Evolutionary conservation across 2,329 filamentous ascomycete genomes (phyloP).

Genomic region (Helicocarpus griseus): DNA sequence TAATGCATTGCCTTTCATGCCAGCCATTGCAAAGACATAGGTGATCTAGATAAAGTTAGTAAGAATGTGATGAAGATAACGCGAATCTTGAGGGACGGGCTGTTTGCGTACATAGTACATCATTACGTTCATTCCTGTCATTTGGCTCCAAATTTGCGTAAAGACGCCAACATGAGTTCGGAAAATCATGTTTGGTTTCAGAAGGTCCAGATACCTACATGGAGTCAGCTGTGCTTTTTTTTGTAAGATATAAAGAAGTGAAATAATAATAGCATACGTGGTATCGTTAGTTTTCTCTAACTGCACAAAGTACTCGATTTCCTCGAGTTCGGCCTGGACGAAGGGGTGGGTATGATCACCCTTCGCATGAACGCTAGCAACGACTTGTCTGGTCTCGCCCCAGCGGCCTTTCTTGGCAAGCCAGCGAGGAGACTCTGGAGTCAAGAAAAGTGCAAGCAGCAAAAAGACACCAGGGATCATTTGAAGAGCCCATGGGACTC

Average conservation of each 20-base stretch:
- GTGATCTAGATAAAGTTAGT: slow-evolving; percentile 11
- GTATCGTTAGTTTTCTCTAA: slow-evolving; percentile 36
- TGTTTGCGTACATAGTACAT: slow-evolving; percentile 52
- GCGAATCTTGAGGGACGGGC: neutral
- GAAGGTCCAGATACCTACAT: slow-evolving; percentile 58
- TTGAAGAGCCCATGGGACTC: slow-evolving; percentile 55
- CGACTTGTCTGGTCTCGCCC: slow-evolving; percentile 20
- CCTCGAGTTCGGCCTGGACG: slow-evolving; percentile 44
- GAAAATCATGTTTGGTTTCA: slow-evolving; percentile 62
- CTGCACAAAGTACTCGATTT: slow-evolving; percentile 27
- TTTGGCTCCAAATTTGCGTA: slow-evolving; percentile 49
- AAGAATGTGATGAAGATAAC: neutral
- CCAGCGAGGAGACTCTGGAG: slow-evolving; percentile 43
- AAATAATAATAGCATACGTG: slow-evolving; percentile 39
- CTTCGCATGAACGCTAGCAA: slow-evolving; percentile 49
- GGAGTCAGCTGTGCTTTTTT: slow-evolving; percentile 49
- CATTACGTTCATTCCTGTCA: slow-evolving; percentile 49
- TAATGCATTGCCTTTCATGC: slow-evolving; percentile 26
- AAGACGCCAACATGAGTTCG: slow-evolving; percentile 50
- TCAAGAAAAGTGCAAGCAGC: slow-evolving; percentile 45
- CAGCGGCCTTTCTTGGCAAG: slow-evolving; percentile 31
- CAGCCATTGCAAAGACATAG: slow-evolving; percentile 7
- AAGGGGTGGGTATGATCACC: slow-evolving; percentile 46
- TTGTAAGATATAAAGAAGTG: slow-evolving; percentile 61
- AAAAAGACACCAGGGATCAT: slow-evolving; percentile 50